A percentile compares a stretch with the other conserved stretches of the same genome.
These are phyloP conservation scores for Sanghuangporus sanghuang DNA, from an alignment of 1,284 basidiomycete genomes.

Conservation along the genomic window DNA sequence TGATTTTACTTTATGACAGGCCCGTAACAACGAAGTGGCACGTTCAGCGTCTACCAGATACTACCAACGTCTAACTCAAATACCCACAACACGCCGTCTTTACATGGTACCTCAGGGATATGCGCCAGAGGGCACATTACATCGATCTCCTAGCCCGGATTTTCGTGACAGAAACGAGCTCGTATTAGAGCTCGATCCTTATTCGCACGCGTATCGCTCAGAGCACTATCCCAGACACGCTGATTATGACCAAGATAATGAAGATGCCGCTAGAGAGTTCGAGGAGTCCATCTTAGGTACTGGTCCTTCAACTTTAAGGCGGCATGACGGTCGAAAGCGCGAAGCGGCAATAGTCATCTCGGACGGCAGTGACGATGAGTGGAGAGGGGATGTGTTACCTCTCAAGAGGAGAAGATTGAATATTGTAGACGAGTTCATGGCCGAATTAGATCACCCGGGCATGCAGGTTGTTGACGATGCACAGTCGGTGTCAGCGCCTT, in stretches of 20 bases:
- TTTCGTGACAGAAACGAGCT: constrained; percentile 24
- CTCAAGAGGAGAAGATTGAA: constrained; percentile 49
- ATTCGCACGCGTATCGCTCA: constrained; percentile 3
- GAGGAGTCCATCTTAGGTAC: constrained; percentile 37
- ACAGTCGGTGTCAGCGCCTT: constrained; percentile 21
- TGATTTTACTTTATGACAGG: constrained; percentile 35
- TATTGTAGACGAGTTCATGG: constrained; percentile 30
- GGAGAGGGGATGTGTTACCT: constrained; percentile 26
- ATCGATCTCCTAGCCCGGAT: constrained; percentile 31
- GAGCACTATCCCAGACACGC: constrained; percentile 24
- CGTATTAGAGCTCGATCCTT: constrained; percentile 23
- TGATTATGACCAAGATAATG: constrained; percentile 27
- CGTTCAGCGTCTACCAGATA: constrained; percentile 60
- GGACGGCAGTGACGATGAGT: constrained; percentile 39
- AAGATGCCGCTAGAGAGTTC: constrained; percentile 37
- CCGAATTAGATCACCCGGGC: constrained; percentile 35
- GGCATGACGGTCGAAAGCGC: constrained; percentile 38
- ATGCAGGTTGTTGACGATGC: constrained; percentile 27
- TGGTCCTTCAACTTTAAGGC: constrained; percentile 7
- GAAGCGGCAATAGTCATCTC: constrained; percentile 41
- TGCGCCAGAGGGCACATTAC: constrained; percentile 25
- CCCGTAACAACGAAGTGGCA: constrained; percentile 59
- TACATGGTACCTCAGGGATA: constrained; percentile 32
- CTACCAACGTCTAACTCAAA: constrained; percentile 54
- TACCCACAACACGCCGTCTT: constrained; percentile 40